Base-by-base conservation (phyloP, 2,329 filamentous ascomycete genomes). In the Chaetoscypha palmicola region DNA sequence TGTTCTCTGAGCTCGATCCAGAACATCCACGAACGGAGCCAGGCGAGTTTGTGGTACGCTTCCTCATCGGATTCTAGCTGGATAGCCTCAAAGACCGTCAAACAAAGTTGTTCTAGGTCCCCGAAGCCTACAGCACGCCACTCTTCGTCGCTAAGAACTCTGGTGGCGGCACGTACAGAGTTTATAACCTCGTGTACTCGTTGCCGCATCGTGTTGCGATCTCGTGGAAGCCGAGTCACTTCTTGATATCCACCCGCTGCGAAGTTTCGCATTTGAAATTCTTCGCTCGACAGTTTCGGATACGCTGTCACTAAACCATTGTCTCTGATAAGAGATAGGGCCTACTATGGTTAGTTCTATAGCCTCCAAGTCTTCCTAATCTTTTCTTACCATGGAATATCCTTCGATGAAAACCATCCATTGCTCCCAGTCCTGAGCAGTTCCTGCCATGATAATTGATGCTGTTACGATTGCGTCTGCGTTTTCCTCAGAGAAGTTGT, bases 11-110 rank as follows among this genome's bases (percentile, higher is more conserved):
- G 11, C 21, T 53, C 51, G 21, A 50, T 48, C 52, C 52, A 54
- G 38, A 52, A 54, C 37, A 54, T 43, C 49, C 50, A 54, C 3
- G 46, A 50, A 5, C 52, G 40, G 2, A 54, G 34, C 44, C 44
- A 46, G 19, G 47, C 37, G 1, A 52, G 38, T 28, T 41, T 30
- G 17, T 52, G 43, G 35, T 45, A 54, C 8, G 33, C 24, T 17
- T 46, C 49, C 19, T 10, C 16, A 9, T 47, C 44, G 14, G 36
- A 38, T 12, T 35, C 14, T 1, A 43, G 35, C 10, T 22, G 32
- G 7, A 50, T 24, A 2, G 47, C 44, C 10, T n/a, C 24, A 10
- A 33, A 22, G 12, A 47, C 36, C 2, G 43, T 43, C 1, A 26
- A 10, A 31, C 40, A 41, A 12, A 54, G 43, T 22, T 41, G 41